Percentiles rank a stretch among this genome's conserved stretches.
Evolutionary conservation across 2,329 filamentous ascomycete species (phyloP).

Genomic region (Sporothrix mexicana): DNA sequence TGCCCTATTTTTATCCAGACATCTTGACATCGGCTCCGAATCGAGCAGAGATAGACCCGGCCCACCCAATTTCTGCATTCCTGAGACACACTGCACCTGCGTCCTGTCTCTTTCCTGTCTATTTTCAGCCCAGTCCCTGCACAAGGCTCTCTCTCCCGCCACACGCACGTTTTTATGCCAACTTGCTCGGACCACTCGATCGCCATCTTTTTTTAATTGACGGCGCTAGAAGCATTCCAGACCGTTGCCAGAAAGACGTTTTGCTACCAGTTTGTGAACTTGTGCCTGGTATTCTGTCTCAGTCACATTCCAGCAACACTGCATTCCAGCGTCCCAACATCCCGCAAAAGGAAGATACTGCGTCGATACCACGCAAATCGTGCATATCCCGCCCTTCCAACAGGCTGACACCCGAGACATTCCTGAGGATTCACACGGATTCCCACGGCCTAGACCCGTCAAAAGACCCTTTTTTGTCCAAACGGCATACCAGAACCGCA

Average conservation of each 20-base stretch:
- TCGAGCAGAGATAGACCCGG: constrained; percentile 6
- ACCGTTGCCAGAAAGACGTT: not conserved
- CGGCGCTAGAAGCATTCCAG: constrained; percentile 27
- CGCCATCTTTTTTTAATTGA: constrained; percentile 14
- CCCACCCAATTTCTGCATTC: constrained; percentile 22
- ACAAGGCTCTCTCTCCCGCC: constrained; percentile 24
- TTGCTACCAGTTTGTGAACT: not conserved
- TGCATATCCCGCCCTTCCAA: constrained; percentile 4
- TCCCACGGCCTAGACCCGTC: not conserved
- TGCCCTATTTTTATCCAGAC: constrained; percentile 15
- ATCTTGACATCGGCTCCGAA: constrained; percentile 4
- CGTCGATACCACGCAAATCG: constrained; percentile 10
- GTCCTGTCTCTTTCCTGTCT: not conserved
- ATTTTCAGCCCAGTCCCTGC: not conserved
- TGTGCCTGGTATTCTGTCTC: constrained; percentile 23
- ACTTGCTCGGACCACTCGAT: not conserved
- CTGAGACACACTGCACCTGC: constrained; percentile 17
- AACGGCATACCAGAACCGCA: constrained; percentile 16
- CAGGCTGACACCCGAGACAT: constrained; percentile 21
- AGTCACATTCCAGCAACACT: constrained; percentile 25
- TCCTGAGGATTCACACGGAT: not conserved
- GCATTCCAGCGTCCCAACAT: constrained; percentile 22
- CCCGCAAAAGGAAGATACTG: not conserved
- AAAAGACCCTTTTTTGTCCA: not conserved
- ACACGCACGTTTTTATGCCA: constrained; percentile 25